These are phyloP conservation scores for Populus simonii DNA, from an alignment of 345 rosid species.

Conservation along the genomic window DNA sequence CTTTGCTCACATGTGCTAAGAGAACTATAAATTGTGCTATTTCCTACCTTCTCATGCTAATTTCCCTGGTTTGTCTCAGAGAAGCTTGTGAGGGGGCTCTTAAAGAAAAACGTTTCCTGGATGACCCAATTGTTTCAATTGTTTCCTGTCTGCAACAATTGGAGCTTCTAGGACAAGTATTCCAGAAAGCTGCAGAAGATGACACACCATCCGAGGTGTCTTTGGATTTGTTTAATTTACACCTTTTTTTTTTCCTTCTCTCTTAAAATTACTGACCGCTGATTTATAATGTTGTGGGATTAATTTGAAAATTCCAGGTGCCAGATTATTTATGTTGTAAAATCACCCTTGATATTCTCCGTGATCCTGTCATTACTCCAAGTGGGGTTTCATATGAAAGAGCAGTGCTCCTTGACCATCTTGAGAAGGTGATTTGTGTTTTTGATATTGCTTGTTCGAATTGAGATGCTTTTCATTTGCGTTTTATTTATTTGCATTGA, in stretches of 20 bases:
- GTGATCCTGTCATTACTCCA: conserved; percentile 88
- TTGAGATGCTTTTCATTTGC: not conserved
- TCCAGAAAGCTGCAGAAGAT: conserved; percentile 60
- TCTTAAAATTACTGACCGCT: not conserved
- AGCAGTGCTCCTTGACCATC: conserved; percentile 80
- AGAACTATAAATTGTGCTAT: not conserved
- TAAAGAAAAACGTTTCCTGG: conserved; percentile 47
- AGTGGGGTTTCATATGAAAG: conserved; percentile 89
- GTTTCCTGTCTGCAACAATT: conserved; percentile 36
- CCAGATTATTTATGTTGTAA: conserved; percentile 88
- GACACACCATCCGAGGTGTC: conserved; percentile 66
- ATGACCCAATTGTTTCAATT: conserved; percentile 33
- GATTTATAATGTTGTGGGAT: not conserved
- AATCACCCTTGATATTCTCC: conserved; percentile 80
- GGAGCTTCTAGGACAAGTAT: conserved; percentile 53
- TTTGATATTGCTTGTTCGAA: not conserved
- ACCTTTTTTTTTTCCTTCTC: not conserved
- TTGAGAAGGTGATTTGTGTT: conserved; percentile 52
- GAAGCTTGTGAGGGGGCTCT: conserved; percentile 81
- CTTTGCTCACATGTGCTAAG: not conserved
- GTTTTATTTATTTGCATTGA: not conserved
- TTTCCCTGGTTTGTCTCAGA: conserved; percentile 41
- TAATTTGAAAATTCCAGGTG: conserved; percentile 48
- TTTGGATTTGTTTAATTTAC: not conserved
- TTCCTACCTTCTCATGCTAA: conserved; percentile 12